A percentile compares a stretch with the other conserved stretches of the same genome.
phyloP scores from a whole-genome alignment of 108 stramenopile species.

The Fragilariopsis cylindrus region DNA sequence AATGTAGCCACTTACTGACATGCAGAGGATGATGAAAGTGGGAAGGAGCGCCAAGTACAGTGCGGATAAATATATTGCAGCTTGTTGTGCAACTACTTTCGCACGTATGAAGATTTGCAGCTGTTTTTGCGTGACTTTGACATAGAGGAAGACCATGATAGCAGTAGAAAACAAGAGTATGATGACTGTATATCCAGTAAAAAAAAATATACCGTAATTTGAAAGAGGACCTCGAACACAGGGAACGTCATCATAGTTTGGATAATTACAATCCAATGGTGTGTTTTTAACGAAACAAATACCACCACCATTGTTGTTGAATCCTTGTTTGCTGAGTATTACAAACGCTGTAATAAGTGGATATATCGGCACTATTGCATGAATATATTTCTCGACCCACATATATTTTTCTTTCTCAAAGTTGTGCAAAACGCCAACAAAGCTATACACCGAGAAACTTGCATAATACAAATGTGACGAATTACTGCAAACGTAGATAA shows the following conservation, averaged over 20 bases:
- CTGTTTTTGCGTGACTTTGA: neutral
- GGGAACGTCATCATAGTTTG: neutral
- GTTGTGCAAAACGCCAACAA: neutral
- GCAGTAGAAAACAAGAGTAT: neutral
- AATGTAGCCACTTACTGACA: no score
- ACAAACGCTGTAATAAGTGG: neutral
- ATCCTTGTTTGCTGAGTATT: neutral
- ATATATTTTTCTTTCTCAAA: neutral
- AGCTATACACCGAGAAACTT: conserved; percentile 2
- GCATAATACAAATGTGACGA: conserved; percentile 3
- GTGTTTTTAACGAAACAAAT: neutral
- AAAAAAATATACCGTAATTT: neutral
- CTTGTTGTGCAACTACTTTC: neutral
- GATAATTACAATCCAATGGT: neutral
- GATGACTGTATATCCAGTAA: neutral
- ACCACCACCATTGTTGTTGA: neutral
- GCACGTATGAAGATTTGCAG: neutral
- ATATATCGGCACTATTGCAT: neutral
- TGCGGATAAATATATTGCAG: neutral
- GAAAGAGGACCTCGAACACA: conserved; percentile 2
- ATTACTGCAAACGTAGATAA: neutral
- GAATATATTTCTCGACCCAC: conserved; percentile 23
- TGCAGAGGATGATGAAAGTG: neutral
- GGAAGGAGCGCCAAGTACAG: conserved; percentile 1
- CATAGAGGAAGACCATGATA: neutral